A percentile compares a stretch with the other conserved stretches of the same genome.
phyloP scores from a whole-genome alignment of 108 stramenopile species.

The Discostella stelligeroides region DNA sequence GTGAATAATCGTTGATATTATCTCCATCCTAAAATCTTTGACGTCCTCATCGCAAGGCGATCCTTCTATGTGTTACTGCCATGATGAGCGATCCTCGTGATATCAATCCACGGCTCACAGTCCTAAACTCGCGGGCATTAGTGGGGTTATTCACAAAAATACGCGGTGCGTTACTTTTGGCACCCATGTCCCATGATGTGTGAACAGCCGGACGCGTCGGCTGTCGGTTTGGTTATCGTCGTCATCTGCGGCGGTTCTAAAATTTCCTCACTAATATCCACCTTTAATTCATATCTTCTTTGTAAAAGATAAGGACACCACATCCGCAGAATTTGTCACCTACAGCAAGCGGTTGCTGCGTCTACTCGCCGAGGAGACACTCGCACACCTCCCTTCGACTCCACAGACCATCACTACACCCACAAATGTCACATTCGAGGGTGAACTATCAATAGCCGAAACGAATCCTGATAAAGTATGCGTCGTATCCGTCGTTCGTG shows the following conservation, averaged over 20 bases:
- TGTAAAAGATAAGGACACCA: constrained; percentile 44
- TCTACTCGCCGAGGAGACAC: constrained; percentile 89
- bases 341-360: constrained; percentile 76
- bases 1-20: too few relatives aligned
- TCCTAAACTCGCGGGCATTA: constrained; percentile 18
- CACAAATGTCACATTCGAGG: constrained; percentile 63
- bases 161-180: constrained; percentile 13
- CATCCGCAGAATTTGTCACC: constrained; percentile 61
- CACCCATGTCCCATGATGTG: too few relatives aligned
- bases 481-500: constrained; percentile 91
- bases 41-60: too few relatives aligned
- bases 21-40: too few relatives aligned
- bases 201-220: too few relatives aligned
- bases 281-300: not conserved
- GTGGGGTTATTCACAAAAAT: constrained; percentile 34
- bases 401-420: constrained; percentile 68
- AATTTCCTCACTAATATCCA: not conserved
- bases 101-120: constrained; percentile 15
- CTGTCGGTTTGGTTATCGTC: too few relatives aligned
- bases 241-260: too few relatives aligned
- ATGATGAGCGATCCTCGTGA: not conserved
- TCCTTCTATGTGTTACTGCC: too few relatives aligned
- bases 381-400: constrained; percentile 72
- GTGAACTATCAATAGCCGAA: constrained; percentile 36
- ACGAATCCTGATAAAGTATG: constrained; percentile 57